Conservation (phyloP, 805 yeast species). For the Nakazawaea holstii region DNA sequence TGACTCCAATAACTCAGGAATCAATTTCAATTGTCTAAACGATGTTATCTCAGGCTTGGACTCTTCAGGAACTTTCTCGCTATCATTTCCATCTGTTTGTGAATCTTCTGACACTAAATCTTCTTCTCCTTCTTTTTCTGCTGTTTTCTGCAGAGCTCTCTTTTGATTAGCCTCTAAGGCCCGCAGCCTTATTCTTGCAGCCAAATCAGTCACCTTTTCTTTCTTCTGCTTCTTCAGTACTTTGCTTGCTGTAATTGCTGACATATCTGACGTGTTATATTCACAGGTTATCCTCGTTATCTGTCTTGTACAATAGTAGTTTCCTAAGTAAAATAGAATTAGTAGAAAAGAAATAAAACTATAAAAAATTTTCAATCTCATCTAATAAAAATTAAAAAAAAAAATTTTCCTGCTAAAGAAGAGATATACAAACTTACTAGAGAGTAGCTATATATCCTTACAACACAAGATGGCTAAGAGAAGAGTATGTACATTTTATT, state of each 20-base stretch:
- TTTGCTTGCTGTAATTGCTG: not conserved
- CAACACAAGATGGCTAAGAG: conserved; percentile 17
- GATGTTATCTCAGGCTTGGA: conserved; percentile 18
- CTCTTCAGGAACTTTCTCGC: conserved; percentile 14
- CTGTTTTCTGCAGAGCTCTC: not conserved
- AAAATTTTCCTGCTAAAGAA: not conserved
- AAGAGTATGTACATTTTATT: conserved; percentile 24
- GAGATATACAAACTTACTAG: not conserved
- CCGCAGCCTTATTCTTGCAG: conserved; percentile 19
- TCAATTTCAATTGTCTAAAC: conserved; percentile 56
- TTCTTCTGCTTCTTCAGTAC: conserved; percentile 5
- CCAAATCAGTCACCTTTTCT: conserved; percentile 6
- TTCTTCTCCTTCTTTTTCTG: conserved; percentile 3
- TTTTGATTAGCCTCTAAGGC: conserved; percentile 23
- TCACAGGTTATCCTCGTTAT: no score
- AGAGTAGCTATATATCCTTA: not conserved
- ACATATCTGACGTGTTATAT: conserved; percentile 6
- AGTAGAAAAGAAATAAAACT: not conserved
- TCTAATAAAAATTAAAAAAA: not conserved
- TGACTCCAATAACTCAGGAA: conserved; percentile 78
- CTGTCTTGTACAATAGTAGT: no score
- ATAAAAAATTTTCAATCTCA: conserved; percentile 4
- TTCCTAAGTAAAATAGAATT: no score
- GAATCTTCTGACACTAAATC: not conserved
- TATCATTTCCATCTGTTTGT: conserved; percentile 8